Percentiles rank a stretch among this genome's conserved stretches.
Conservation (phyloP, 768 basidiomycete species). For the Tylopilus cervinicoccineus region DNA sequence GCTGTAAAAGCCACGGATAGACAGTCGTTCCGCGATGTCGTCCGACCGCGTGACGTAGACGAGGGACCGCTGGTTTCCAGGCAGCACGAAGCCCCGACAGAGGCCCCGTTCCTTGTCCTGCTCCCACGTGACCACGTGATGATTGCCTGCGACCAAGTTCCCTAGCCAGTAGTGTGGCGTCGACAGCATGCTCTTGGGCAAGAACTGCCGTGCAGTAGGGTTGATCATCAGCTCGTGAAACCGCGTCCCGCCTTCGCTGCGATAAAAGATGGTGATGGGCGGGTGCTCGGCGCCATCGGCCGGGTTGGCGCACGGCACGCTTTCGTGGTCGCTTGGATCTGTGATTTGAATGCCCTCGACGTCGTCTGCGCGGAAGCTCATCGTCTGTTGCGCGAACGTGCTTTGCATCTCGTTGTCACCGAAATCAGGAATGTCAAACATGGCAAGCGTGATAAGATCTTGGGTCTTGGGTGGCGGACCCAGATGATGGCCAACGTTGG, state of each 20-base stretch:
- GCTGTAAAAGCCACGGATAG: slow-evolving; percentile 31
- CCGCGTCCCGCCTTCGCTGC: slow-evolving; percentile 25
- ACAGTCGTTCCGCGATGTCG: slow-evolving; percentile 24
- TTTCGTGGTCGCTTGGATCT: slow-evolving; percentile 25
- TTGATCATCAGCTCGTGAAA: slow-evolving; percentile 29
- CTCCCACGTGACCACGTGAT: slow-evolving; percentile 28
- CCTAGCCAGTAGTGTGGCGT: slow-evolving; percentile 29
- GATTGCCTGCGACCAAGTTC: slow-evolving; percentile 22
- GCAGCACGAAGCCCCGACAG: slow-evolving; percentile 30
- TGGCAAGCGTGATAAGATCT: slow-evolving; percentile 28
- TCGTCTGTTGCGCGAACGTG: slow-evolving; percentile 24
- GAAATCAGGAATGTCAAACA: slow-evolving; percentile 30
- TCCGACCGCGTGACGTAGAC: slow-evolving; percentile 27
- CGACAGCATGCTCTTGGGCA: slow-evolving; percentile 22
- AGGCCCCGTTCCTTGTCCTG: slow-evolving; percentile 17
- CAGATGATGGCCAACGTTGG: background rate
- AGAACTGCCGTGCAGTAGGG: slow-evolving; percentile 19
- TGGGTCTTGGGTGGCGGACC: slow-evolving; percentile 18
- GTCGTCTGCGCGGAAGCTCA: slow-evolving; percentile 31
- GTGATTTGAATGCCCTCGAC: slow-evolving; percentile 34
- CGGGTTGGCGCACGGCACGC: slow-evolving; percentile 12
- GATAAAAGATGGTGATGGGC: slow-evolving; percentile 33
- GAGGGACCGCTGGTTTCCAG: slow-evolving; percentile 31
- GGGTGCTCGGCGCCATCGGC: slow-evolving; percentile 26
- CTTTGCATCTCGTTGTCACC: slow-evolving; percentile 27